Evolutionary conservation across 768 basidiomycete species (phyloP).

Genomic region (Lactarius deliciosus): DNA sequence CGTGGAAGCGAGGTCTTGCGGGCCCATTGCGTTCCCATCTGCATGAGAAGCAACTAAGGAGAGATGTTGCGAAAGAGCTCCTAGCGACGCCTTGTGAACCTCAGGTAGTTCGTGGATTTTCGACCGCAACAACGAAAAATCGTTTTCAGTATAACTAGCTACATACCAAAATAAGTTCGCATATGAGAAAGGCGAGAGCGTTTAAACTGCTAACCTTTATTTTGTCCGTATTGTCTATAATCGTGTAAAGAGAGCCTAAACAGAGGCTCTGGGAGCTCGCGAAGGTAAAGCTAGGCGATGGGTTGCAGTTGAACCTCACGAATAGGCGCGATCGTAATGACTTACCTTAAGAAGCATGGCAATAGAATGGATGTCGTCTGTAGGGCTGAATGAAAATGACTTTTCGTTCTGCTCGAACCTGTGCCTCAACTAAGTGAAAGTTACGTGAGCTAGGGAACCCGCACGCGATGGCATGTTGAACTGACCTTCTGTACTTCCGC

Average conservation of each 20-base stretch:
- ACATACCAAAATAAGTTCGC: not conserved
- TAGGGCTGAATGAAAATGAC: conserved; percentile 67
- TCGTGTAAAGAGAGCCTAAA: conserved; percentile 84
- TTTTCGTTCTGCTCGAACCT: conserved; percentile 83
- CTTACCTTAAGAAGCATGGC: conserved; percentile 81
- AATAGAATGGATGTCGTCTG: conserved; percentile 81
- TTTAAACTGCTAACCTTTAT: conserved; percentile 51
- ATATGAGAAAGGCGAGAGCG: not conserved
- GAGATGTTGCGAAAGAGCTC: conserved; percentile 79
- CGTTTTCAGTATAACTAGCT: conserved; percentile 72
- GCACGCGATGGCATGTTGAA: not conserved
- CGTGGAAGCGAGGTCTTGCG: conserved; percentile 87
- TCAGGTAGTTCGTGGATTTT: conserved; percentile 81
- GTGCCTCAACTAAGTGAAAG: conserved; percentile 64
- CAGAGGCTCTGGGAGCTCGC: conserved; percentile 89
- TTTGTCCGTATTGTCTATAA: conserved; percentile 76
- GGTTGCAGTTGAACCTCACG: not conserved
- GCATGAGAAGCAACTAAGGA: conserved; percentile 62
- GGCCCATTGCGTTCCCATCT: conserved; percentile 90
- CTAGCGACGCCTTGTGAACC: conserved; percentile 84
- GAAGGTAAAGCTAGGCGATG: conserved; percentile 61
- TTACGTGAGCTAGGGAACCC: conserved; percentile 13
- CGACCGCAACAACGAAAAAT: conserved; percentile 73
- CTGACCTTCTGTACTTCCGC: conserved; percentile 79
- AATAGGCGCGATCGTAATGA: conserved; percentile 12